Conservation (phyloP, 129 eudicot genomes). For the Flaveria trinervia region DNA sequence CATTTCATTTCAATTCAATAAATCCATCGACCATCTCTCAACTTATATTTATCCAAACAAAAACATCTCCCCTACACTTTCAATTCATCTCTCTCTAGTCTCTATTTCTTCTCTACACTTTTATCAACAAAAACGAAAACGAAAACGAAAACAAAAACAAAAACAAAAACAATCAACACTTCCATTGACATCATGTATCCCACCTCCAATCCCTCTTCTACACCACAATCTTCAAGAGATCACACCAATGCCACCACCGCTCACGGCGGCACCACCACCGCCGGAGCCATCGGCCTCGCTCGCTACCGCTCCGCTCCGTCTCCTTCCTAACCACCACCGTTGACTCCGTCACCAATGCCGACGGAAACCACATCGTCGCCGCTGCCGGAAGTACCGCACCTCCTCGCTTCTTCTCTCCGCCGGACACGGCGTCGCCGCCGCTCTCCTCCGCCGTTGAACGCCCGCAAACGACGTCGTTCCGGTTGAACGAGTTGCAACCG, state of each 20-base stretch:
- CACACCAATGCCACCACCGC: background rate
- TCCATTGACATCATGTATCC: constrained; percentile 30
- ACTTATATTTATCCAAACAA: too few species aligned
- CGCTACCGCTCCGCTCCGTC: constrained; percentile 74
- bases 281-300: constrained; percentile 39
- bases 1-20: too few species aligned
- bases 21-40: too few species aligned
- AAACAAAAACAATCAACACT: too few species aligned
- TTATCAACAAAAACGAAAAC: too few species aligned
- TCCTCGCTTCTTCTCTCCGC: constrained; percentile 42
- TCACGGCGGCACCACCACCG: constrained; percentile 7
- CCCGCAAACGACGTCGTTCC: constrained; percentile 33
- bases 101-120: background rate
- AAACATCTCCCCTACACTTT: too few species aligned
- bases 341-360: constrained; percentile 54
- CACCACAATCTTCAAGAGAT: constrained; percentile 27
- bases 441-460: background rate
- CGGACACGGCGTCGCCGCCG: constrained; percentile 25
- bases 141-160: too few species aligned
- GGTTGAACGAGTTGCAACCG: constrained; percentile 35
- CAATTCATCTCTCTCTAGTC: background rate
- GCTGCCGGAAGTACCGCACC: constrained; percentile 2
- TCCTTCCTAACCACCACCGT: constrained; percentile 54
- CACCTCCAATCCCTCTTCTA: constrained; percentile 30
- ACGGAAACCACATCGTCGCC: constrained; percentile 5